Conservation (phyloP, 805 yeast species). For the Metschnikowia colocasiae region DNA sequence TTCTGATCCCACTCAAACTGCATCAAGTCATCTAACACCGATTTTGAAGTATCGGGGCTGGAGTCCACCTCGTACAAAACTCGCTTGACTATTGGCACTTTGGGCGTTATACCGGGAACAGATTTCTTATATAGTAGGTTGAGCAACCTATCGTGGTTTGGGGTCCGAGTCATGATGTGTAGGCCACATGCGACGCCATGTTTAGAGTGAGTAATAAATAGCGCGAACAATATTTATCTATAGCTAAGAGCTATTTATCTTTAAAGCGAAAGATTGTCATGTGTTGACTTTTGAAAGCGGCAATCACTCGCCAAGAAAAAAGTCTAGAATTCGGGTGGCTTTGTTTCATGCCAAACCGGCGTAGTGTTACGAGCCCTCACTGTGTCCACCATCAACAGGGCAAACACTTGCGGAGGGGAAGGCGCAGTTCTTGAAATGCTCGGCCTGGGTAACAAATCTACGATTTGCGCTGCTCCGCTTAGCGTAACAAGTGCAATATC, state of each 20-base stretch:
- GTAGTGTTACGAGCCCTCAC: not conserved
- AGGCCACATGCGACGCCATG: not conserved
- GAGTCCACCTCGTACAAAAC: conserved; percentile 24
- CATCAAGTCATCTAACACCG: conserved; percentile 28
- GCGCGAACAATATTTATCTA: not conserved
- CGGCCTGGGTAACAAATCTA: not conserved
- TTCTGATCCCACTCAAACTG: conserved; percentile 30
- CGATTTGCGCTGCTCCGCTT: not conserved
- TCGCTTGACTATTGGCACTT: conserved; percentile 26
- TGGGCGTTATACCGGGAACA: conserved; percentile 26
- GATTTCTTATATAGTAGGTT: conserved; percentile 30
- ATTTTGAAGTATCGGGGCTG: conserved; percentile 9
- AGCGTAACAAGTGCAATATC: not conserved
- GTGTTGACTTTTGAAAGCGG: not conserved
- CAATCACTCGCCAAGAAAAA: not conserved
- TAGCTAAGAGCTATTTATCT: not conserved
- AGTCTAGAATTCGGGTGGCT: not conserved
- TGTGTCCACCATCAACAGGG: not conserved
- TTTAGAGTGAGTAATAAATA: not conserved
- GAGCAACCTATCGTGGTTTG: conserved; percentile 26
- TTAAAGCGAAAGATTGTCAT: not conserved
- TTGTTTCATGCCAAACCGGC: not conserved
- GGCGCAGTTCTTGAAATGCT: not conserved
- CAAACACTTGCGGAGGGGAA: not conserved
- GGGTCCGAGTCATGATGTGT: conserved; percentile 1